Evolutionary conservation across 108 stramenopile genomes (phyloP).

Genomic region (Nitzschia sp.): DNA sequence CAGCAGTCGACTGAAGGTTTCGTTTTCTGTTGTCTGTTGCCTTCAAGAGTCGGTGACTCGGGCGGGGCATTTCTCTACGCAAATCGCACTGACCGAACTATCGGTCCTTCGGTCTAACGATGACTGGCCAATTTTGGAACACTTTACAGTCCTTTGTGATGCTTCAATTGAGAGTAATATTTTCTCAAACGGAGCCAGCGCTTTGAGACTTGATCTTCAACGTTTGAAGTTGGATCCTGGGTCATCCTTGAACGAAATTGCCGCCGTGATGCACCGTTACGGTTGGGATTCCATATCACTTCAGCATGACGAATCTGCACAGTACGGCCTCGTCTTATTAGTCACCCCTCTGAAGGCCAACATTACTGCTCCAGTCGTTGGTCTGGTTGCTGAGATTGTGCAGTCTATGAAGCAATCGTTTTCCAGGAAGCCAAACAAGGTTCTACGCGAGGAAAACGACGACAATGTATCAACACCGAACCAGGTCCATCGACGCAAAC

Average conservation of each 20-base stretch:
- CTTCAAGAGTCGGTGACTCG: slow-evolving; percentile 16
- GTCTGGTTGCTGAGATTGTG: slow-evolving; percentile 10
- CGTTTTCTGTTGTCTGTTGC: slow-evolving; percentile 23
- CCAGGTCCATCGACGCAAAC: not conserved
- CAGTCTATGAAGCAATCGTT: slow-evolving; percentile 16
- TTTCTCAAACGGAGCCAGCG: not conserved
- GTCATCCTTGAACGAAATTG: slow-evolving; percentile 39
- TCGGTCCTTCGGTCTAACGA: slow-evolving; percentile 30
- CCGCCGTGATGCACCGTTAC: slow-evolving; percentile 9
- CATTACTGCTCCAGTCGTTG: slow-evolving; percentile 22
- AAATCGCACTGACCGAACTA: slow-evolving; percentile 28
- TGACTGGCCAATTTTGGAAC: slow-evolving; percentile 46
- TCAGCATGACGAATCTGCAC: slow-evolving; percentile 10
- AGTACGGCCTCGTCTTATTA: slow-evolving; percentile 12
- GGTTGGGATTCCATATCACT: slow-evolving; percentile 24
- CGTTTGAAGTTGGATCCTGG: slow-evolving; percentile 29
- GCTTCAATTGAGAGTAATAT: not conserved
- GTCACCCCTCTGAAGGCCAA: slow-evolving; percentile 29
- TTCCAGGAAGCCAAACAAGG: not conserved
- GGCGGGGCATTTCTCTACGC: not conserved
- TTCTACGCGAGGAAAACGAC: not conserved
- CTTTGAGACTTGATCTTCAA: not conserved
- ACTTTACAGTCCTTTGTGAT: slow-evolving; percentile 25
- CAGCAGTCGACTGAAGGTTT: slow-evolving; percentile 24
- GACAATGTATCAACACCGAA: not conserved